Evolutionary conservation across 768 basidiomycete genomes (phyloP).

Genomic region (Psilocybe sp.): DNA sequence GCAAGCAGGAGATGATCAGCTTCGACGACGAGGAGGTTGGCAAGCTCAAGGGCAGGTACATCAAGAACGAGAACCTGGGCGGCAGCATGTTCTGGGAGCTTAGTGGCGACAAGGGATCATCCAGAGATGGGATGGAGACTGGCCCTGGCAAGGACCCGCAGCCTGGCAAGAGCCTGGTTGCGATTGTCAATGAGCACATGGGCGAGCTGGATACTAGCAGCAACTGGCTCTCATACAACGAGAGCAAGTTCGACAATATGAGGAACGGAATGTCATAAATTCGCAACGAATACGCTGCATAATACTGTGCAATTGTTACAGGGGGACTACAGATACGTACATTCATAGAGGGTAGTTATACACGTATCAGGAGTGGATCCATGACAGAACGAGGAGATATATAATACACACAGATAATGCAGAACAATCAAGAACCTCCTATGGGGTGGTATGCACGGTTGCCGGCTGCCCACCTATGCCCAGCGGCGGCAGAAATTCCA

Average conservation of each 20-base stretch:
- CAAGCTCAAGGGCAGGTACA: conserved; percentile 76
- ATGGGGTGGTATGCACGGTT: conserved; percentile 61
- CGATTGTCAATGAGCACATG: conserved; percentile 76
- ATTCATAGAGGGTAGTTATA: conserved; percentile 1
- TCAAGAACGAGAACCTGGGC: conserved; percentile 69
- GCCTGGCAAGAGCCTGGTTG: conserved; percentile 68
- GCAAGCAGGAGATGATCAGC: conserved; percentile 76
- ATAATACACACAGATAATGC: not conserved
- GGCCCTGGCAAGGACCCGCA: conserved; percentile 74
- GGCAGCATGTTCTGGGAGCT: conserved; percentile 97
- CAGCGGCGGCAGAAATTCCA: conserved; percentile 59
- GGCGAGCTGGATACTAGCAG: conserved; percentile 60
- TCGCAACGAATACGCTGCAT: not conserved
- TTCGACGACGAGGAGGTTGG: conserved; percentile 75
- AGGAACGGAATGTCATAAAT: conserved; percentile 56
- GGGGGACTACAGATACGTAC: not conserved
- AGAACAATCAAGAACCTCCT: not conserved
- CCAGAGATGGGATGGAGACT: conserved; percentile 69
- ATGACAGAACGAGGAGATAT: not conserved
- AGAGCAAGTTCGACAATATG: conserved; percentile 80
- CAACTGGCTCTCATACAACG: conserved; percentile 83
- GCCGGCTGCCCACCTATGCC: conserved; percentile 75
- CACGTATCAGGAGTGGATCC: not conserved
- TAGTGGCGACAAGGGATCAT: conserved; percentile 76
- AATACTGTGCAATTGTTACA: not conserved